Evolutionary conservation across 108 stramenopile species (phyloP).

Genomic region (Cyclostephanos tholiformis): DNA sequence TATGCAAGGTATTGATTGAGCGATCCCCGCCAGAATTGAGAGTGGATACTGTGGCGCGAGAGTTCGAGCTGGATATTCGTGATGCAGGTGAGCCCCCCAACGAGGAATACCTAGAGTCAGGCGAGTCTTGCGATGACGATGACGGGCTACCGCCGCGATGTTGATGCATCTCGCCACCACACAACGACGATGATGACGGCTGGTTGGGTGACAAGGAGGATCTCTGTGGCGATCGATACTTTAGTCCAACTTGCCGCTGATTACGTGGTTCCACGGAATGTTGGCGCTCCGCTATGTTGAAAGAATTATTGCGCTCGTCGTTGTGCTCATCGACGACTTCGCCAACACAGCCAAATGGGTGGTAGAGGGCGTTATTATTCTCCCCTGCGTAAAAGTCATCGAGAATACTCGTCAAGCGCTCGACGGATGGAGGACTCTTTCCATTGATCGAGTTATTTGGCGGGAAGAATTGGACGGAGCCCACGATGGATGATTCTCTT

Average conservation of each 20-base stretch:
- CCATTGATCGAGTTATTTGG: not conserved
- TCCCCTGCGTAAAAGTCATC: not conserved
- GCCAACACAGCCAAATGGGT: constrained; percentile 13
- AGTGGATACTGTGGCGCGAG: constrained; percentile 16
- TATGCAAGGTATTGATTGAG: constrained; percentile 7
- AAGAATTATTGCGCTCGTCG: not conserved
- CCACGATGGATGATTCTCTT: constrained; percentile 9
- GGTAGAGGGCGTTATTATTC: constrained; percentile 9
- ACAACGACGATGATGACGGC: not conserved
- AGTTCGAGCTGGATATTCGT: constrained; percentile 24
- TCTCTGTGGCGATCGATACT: constrained; percentile 17
- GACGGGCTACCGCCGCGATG: constrained; percentile 13
- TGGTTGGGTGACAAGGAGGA: not conserved
- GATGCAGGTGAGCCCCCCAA: constrained; percentile 15
- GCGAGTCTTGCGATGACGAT: constrained; percentile 15
- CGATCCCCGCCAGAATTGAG: constrained; percentile 24
- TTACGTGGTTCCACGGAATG: not conserved
- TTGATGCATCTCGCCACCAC: not conserved
- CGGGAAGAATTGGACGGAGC: not conserved
- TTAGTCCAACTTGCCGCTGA: not conserved
- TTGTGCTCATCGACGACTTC: not conserved
- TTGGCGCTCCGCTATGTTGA: constrained; percentile 1
- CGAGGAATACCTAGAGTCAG: constrained; percentile 12
- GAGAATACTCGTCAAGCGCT: constrained; percentile 9
- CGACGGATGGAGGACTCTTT: constrained; percentile 15